These are phyloP conservation scores for Eimeria necatrix DNA, from an alignment of 169 alveolate species.

Conservation along the genomic window DNA sequence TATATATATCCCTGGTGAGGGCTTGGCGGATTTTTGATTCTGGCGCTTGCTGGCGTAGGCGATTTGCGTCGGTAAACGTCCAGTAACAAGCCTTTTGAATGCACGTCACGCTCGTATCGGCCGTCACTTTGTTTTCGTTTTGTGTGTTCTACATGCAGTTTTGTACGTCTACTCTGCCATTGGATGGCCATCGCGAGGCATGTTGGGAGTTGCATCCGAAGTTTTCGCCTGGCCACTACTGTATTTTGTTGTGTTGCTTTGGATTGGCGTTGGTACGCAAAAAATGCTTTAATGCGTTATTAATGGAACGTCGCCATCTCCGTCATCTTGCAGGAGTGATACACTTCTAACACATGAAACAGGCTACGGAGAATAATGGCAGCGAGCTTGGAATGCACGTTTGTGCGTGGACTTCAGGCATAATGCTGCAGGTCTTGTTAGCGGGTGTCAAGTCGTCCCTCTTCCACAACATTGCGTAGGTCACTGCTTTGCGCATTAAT, in stretches of 20 bases:
- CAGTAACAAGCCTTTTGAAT: background rate
- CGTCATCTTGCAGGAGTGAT: background rate
- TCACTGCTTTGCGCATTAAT: background rate
- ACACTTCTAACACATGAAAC: too few relatives aligned
- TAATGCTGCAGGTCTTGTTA: conserved; percentile 63
- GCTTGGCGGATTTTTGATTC: background rate
- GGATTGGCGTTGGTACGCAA: conserved; percentile 65
- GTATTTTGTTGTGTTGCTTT: conserved; percentile 33
- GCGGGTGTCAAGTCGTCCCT: conserved; percentile 48
- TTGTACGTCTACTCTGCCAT: conserved; percentile 33
- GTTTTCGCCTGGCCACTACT: conserved; percentile 66
- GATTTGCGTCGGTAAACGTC: background rate
- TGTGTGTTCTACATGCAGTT: conserved; percentile 1
- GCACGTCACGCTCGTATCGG: background rate
- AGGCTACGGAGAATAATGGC: too few relatives aligned
- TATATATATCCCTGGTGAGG: conserved; percentile 56
- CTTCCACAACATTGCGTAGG: conserved; percentile 72
- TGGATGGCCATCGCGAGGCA: conserved; percentile 67
- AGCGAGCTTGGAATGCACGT: background rate
- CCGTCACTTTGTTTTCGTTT: background rate
- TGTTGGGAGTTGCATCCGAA: conserved; percentile 30
- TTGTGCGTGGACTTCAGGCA: conserved; percentile 31
- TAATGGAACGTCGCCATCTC: background rate
- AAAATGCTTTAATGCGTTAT: background rate
- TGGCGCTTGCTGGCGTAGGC: background rate